Evolutionary conservation across 2,329 filamentous ascomycete species (phyloP), one percentile per base, ranked within the genome.

Genomic region (Dendrostoma leiphaemia): DNA sequence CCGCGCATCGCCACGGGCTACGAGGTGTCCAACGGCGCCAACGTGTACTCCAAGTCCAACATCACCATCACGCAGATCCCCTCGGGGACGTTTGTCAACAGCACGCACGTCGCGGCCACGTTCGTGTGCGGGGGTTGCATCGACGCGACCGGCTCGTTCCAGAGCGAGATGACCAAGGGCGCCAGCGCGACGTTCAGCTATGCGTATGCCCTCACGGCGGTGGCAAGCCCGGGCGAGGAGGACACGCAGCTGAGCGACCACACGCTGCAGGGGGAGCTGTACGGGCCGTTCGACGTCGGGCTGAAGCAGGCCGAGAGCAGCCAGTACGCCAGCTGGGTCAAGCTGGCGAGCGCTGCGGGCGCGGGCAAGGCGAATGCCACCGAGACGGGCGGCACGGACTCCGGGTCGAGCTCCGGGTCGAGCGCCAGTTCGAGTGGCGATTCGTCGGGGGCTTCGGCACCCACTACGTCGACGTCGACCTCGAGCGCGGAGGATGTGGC

Each of bases 51-150:
- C 10, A 69, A 71, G 3, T 71, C 69, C 12, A 69, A 69, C 21
- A 70, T 74, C 29, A 70, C 70, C 12, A 61, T 75, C 15, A 63
- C 63, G 1, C 72, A 77, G 13, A 81, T 81, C 57, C 66, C 75
- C 23, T 76, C 77, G 21, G 78, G 78, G 24, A 80, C 77, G 1
- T 79, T 75, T 23, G 65, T 79, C 54, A 82, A 81, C 68, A 68
- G 66, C 57, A 81, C 79, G 1, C 76, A 81, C 59, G 75, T 74
- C 62, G 75, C 75, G 2, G 79, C 77, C 59, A 82, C 79, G 1
- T 82, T 81, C 65, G 71, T 82, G 34, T 83, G 79, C 61, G 65
- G 70, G 43, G 68, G 69, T 10, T 79, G 76, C 53, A 65, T 76
- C 53, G 64, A 65, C 17, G 64, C n/a, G n/a, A n/a, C 64, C 5